Base-by-base conservation (phyloP, 2,329 filamentous ascomycete genomes). In the Xylaria sp. region DNA sequence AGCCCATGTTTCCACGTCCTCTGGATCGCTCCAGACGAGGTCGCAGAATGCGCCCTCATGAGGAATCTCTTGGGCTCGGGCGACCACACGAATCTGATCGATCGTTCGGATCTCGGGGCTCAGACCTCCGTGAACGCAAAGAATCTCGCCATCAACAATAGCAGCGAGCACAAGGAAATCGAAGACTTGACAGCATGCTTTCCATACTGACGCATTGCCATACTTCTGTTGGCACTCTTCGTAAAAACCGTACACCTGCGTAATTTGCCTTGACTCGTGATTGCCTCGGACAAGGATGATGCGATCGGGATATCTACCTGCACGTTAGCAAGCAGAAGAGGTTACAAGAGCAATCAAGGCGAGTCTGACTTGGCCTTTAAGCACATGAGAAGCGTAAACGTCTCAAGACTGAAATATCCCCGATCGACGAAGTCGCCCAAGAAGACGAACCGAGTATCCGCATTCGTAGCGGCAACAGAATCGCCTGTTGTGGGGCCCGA, bases 1-100 rank as follows among this genome's bases (percentile, higher is more conserved):
- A 13, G 91, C 93, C 82, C 97, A 99, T 65, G 97, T 95, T 70
- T 97, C 93, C 54, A 95, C 87, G 67, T 99, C 94, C 71, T 99
- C 94, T 1, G 94, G 94, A 72, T 99, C 94, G 57, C 91, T 96
- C 94, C 94, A 99, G 5, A 99, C 94, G 46, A 99, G 79, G 73
- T 99, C 94, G 54, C 94, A 96, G 86, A 99, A 99, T 1, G 94
- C 94, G 4, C 94, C 94, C 77, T 99, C 94, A 71, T 99, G 94
- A 5, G 94, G 94, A 68, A 99, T 99, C 74, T 99, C 94, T 69
- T 96, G 89, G 68, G 96, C 97, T 52, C 94, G 88, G 67, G 97
- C 94, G 64, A 99, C 96, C 66, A 99, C 95, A 70, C 96, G 94
- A 75, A 99, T 97, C 79, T 99, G 94, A 73, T 99, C 94, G 71